Evolutionary conservation across 768 basidiomycete species (phyloP), one percentile per base, ranked within the genome.

Genomic region (Dictyophora rubrovolvata): DNA sequence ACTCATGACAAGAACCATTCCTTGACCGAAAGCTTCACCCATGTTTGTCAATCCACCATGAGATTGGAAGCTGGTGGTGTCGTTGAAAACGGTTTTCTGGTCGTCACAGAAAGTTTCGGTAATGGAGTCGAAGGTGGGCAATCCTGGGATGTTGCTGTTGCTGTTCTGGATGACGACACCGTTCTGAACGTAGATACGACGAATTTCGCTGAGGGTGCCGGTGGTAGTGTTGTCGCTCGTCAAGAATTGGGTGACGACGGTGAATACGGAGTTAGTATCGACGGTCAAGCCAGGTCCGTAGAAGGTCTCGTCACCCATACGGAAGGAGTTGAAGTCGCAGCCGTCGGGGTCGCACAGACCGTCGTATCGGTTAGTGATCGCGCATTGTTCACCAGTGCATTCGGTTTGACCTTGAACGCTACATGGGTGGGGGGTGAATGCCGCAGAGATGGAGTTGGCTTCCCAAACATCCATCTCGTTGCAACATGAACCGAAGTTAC

Each of bases 381-480:
- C 71, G 62, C 78, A 79, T 35, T 72, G 66, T 50, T 66, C 69
- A 36, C 77, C 76, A 23, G 63, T 61, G 74, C 80, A 82, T 55
- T 68, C 69, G 22, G 70, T 71, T 63, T 71, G 74, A 37, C 73
- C 75, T 35, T 63, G 60, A 61, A 69, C 66, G 28, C 69, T 68
- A 70, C 80, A 82, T 34, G 74, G 72, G 68, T 82, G 80, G 54
- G 80, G 77, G 48, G 80, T 81, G 69, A 69, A 75, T 18, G 79
- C 80, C 20, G 76, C 69, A n/a, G 80, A 70, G 61, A 73, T 70
- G 63, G 70, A 72, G 73, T 81, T 81, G 64, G 79, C 79, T 63
- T 81, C 79, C 80, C 80, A 82, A 66, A 82, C 72, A 67, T 82
- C 80, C 79, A 82, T 81, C 70, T 81, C 80, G 60, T 68, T 73